Evolutionary conservation across 208 protist species (phyloP).

Genomic region (Lotmaria passim): DNA sequence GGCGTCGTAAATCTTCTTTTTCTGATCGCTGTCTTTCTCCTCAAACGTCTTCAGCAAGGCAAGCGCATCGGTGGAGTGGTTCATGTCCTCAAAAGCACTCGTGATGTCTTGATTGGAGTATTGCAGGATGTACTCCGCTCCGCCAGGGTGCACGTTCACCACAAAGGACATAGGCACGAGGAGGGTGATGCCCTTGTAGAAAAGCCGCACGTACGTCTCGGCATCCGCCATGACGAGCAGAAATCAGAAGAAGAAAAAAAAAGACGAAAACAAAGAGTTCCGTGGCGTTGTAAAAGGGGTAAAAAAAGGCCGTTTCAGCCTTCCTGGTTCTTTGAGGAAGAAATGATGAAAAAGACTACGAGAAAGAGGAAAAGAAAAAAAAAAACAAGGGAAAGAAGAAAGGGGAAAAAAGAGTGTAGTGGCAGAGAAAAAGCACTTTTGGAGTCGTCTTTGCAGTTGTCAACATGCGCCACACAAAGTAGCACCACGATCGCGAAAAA

Average conservation of each 20-base stretch:
- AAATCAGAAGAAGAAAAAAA: not conserved
- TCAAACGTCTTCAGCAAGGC: slow-evolving; percentile 22
- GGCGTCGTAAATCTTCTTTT: slow-evolving; percentile 3
- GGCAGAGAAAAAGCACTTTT: too few species aligned
- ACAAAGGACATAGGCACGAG: slow-evolving; percentile 43
- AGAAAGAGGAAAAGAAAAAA: slow-evolving; percentile 17
- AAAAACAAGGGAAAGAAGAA: slow-evolving; percentile 4
- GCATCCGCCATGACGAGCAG: not conserved
- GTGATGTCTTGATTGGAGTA: slow-evolving; percentile 44
- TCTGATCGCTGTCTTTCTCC: slow-evolving; percentile 1
- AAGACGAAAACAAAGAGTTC: not conserved
- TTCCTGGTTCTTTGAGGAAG: too few species aligned
- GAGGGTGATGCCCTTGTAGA: slow-evolving; percentile 21
- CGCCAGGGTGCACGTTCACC: slow-evolving; percentile 44
- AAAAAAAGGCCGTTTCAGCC: too few species aligned
- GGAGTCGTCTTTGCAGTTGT: too few species aligned
- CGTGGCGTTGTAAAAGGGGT: too few species aligned
- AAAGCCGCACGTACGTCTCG: slow-evolving; percentile 19
- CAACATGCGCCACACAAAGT: too few species aligned
- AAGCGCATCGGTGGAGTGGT: slow-evolving; percentile 39
- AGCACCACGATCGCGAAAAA: too few species aligned
- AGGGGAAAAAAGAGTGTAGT: slow-evolving; percentile 9
- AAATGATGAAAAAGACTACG: too few species aligned
- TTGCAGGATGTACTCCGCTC: slow-evolving; percentile 37
- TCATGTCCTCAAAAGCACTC: slow-evolving; percentile 38